Evolutionary conservation across 306 rosid species (phyloP).

Genomic region (Medicago truncatula): DNA sequence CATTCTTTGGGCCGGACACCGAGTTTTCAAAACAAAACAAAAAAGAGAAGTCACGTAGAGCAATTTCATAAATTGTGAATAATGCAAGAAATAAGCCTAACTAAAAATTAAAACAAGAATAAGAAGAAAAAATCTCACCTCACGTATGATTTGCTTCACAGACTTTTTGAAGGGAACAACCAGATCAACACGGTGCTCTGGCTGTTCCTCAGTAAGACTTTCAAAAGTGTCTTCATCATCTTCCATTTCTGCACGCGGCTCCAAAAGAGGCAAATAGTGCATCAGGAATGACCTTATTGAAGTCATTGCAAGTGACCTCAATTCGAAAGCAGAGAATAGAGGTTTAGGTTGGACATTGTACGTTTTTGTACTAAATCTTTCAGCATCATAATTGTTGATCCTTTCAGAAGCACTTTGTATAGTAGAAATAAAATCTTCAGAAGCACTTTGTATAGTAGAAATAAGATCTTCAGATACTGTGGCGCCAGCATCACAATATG

Average conservation of each 20-base stretch:
- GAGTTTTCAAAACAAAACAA: no score
- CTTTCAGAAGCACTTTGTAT: conserved; percentile 50
- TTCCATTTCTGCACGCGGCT: conserved; percentile 72
- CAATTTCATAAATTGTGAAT: conserved; percentile 21
- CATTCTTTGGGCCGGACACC: background rate
- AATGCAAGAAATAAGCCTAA: conserved; percentile 5
- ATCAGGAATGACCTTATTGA: conserved; percentile 69
- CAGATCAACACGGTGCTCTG: conserved; percentile 47
- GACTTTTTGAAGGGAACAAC: conserved; percentile 84
- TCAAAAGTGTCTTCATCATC: conserved; percentile 72
- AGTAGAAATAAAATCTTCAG: conserved; percentile 66
- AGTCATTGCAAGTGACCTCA: conserved; percentile 62
- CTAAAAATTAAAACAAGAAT: conserved; percentile 19
- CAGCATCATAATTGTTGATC: conserved; percentile 51
- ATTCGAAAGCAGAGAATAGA: conserved; percentile 78
- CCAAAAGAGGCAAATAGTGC: conserved; percentile 88
- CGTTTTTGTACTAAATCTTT: conserved; percentile 61
- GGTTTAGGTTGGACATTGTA: conserved; percentile 80
- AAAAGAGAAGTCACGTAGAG: background rate
- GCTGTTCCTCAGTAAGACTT: conserved; percentile 55
- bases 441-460: conserved; percentile 54
- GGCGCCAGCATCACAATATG: conserved; percentile 80
- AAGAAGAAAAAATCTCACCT: conserved; percentile 54
- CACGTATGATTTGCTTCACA: conserved; percentile 81
- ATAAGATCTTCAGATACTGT: conserved; percentile 63